Base-by-base conservation (phyloP, 2,329 filamentous ascomycete genomes). In the Allantophomopsis lycopodina region DNA sequence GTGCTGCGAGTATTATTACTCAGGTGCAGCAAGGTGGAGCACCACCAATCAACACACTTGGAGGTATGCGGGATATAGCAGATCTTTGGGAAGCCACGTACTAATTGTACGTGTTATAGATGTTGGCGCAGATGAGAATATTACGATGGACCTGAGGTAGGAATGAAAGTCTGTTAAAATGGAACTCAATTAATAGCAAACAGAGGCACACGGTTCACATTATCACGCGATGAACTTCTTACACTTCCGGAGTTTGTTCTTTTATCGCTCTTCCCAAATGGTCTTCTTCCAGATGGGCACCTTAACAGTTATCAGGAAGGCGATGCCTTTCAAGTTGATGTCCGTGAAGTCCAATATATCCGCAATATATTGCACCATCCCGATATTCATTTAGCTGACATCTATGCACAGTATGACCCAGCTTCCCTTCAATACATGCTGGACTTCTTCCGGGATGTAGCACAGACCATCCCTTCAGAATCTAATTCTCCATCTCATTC, bases 391-490 rank as follows among this genome's bases (percentile, higher is more conserved):
- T 61, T 58, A 58, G 57, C 62, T 66, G 53, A 65, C 61, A 50
- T 47, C 49, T 51, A 43, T 47, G 47, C 62, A 51, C 65, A 98
- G 91, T 98, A 96, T 65, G 91, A 98, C 61, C 89, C 91, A 17
- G 79, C 80, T 39, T 96, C 89, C 36, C 75, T 98, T 40, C 87
- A 96, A 63, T 98, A 96, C 65, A 98, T 98, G 91, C 76, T 98
- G 48, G 89, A 95, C 54, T 98, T 98, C 63, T 98, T 98, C 68
- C 83, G 91, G 48, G 79, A 80, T 49, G 89, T 98, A 46, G 91
- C 91, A 40, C 87, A 95, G 61, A 91, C 88, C n/a, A 96, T 98
- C 49, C 86, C 85, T 8, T 72, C 76, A 33, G 77, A 84, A 46
- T 65, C 73, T 13, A 69, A 71, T 21, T 84, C 83, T 39, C 76